Conservation (phyloP, 1,284 basidiomycete species). For the Abortiporus biennis region DNA sequence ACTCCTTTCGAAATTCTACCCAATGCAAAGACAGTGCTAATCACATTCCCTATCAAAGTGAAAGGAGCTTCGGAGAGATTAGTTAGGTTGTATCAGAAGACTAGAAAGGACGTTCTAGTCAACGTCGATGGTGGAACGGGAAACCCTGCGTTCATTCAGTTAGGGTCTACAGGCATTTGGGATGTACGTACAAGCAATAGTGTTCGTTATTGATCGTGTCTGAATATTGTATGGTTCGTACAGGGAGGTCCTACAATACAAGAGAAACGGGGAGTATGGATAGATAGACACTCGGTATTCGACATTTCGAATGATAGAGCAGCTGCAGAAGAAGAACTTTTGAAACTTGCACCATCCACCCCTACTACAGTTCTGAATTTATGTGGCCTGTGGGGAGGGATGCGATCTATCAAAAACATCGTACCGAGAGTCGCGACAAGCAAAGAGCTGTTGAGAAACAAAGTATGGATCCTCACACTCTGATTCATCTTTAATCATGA, state of each 20-base stretch:
- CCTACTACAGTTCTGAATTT: constrained; percentile 54
- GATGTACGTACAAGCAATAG: constrained; percentile 34
- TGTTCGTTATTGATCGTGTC: neutral
- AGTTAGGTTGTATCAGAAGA: constrained; percentile 29
- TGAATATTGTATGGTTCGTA: too few relatives aligned
- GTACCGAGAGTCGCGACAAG: constrained; percentile 44
- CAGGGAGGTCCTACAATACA: neutral
- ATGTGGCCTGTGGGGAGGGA: constrained; percentile 57
- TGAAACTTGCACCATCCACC: constrained; percentile 35
- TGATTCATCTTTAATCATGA: neutral
- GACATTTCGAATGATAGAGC: constrained; percentile 35
- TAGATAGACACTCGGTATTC: constrained; percentile 45
- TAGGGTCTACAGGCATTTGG: constrained; percentile 62
- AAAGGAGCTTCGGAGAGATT: constrained; percentile 35
- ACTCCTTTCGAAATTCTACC: constrained; percentile 43
- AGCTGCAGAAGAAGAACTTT: constrained; percentile 47
- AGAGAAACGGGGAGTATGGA: constrained; percentile 27
- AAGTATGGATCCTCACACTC: constrained; percentile 34
- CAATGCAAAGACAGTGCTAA: constrained; percentile 49
- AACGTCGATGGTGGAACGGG: constrained; percentile 12
- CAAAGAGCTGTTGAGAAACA: constrained; percentile 45
- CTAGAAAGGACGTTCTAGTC: constrained; percentile 19
- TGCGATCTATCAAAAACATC: constrained; percentile 43
- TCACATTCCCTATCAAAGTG: constrained; percentile 55
- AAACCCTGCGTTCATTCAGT: constrained; percentile 41